Base-by-base conservation (phyloP, 78 protist genomes). In the Isochrysis galbana region DNA sequence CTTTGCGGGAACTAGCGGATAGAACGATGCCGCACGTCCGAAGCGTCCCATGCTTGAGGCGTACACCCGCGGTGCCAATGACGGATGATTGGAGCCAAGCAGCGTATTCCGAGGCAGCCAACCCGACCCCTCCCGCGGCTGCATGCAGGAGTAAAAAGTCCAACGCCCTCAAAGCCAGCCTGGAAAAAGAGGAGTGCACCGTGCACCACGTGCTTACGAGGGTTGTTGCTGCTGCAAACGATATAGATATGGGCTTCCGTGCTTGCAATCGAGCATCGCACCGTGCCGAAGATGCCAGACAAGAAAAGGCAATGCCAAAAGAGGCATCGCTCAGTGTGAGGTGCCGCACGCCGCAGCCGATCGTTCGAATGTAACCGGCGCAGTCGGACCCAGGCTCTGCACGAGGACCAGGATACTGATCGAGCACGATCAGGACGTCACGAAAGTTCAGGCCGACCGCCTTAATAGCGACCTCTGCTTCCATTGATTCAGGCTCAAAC, bases 91-190 rank as follows among this genome's bases (percentile, higher is more conserved):
- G n/a, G 3, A 61, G 74, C 74, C 10, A 23, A 23, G 74, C 74
- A 26, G 90, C 55, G 86, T 54, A 42, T 36, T n/a, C 42, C 26
- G 74, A 0, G 10, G 93, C 93, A 7, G 39, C 89, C 38, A 91
- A 51, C 14, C 93, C 93, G 29, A 91, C 93, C 22, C 93, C 93
- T 39, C 93, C 93, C 29, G 88, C 46, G 7, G 77, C 88, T 7
- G 67, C 90, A 29, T 91, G 93, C 41, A 91, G 61, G 61, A 80
- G 21, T 19, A 44, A 34, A 23, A 14, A 21, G 41, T 29, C 48
- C 32, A 23, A 10, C 2, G 19, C 88, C 39, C 14, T 3, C 61
- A 45, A 25, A 19, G 17, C 29, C 22, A 54, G 39, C 36, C 55
- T n/a, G 44, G 0, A 34, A 25, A 44, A 26, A 5, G 88, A 7